phyloP scores from a whole-genome alignment of 108 stramenopile species.

The Skeletonema menzelii region DNA sequence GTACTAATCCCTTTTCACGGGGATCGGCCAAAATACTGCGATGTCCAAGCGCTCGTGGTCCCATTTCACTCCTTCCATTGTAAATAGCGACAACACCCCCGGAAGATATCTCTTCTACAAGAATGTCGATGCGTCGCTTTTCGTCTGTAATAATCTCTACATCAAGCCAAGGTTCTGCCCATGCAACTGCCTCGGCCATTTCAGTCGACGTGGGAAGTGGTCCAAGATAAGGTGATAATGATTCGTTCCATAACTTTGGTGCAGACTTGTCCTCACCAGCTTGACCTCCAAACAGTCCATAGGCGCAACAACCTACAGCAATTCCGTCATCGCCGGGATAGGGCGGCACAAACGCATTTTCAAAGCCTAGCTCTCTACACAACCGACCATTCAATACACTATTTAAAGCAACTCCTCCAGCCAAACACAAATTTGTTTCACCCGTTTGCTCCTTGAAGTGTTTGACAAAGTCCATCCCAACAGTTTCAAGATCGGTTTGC shows the following conservation, averaged over 20 bases:
- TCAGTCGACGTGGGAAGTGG: constrained; percentile 51
- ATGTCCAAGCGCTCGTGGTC: constrained; percentile 93
- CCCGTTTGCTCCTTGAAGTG: constrained; percentile 83
- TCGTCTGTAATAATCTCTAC: constrained; percentile 61
- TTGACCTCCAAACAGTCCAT: constrained; percentile 72
- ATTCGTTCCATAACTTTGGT: constrained; percentile 58
- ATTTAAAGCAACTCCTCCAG: constrained; percentile 94
- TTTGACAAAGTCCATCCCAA: constrained; percentile 80
- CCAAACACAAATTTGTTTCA: constrained; percentile 81
- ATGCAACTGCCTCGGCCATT: constrained; percentile 78
- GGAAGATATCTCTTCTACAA: constrained; percentile 69
- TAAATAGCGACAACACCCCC: constrained; percentile 90
- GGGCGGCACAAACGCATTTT: constrained; percentile 87
- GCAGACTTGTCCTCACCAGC: not conserved
- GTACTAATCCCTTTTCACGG: constrained; percentile 73
- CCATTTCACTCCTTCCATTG: constrained; percentile 88
- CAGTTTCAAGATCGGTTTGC: constrained; percentile 83
- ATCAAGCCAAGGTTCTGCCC: constrained; percentile 75
- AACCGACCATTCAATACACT: constrained; percentile 91
- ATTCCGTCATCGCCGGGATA: constrained; percentile 96
- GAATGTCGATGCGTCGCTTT: constrained; percentile 52
- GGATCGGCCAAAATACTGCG: constrained; percentile 94
- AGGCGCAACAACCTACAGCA: constrained; percentile 92
- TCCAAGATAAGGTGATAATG: constrained; percentile 82
- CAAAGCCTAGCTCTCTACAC: constrained; percentile 80